A percentile compares a stretch with the other conserved stretches of the same genome.
Conservation (phyloP, 1,284 basidiomycete genomes). For the Rhodotorula mucilaginosa region DNA sequence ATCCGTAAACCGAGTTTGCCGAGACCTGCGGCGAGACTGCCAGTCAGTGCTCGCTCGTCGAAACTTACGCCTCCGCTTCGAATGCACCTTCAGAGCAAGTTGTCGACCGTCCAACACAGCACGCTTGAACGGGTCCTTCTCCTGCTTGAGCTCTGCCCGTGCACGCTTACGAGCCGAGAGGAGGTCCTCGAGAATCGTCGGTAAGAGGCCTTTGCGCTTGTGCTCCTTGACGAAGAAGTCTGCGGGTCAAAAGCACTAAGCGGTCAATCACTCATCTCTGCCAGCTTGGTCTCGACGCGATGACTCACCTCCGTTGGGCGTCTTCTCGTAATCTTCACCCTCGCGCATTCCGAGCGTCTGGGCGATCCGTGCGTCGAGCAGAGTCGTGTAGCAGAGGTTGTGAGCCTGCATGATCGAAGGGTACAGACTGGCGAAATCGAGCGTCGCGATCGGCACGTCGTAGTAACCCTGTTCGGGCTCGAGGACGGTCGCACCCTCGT, state of each 20-base stretch:
- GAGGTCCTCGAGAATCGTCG: slow-evolving; percentile 87
- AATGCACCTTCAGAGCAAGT: slow-evolving; percentile 77
- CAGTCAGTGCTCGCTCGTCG: neutral
- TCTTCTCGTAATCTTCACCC: slow-evolving; percentile 79
- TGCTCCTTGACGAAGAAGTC: slow-evolving; percentile 76
- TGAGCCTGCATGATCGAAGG: slow-evolving; percentile 99
- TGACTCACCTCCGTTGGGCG: slow-evolving; percentile 81
- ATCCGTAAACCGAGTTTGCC: slow-evolving; percentile 96
- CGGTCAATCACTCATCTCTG: neutral
- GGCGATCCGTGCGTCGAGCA: slow-evolving; percentile 73
- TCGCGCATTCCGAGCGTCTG: slow-evolving; percentile 72
- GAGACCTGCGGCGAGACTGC: slow-evolving; percentile 63
- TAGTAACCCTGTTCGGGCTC: slow-evolving; percentile 92
- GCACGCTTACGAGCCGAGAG: slow-evolving; percentile 86
- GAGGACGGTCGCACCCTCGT: slow-evolving; percentile 95
- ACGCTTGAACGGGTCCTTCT: slow-evolving; percentile 90
- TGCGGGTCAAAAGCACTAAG: slow-evolving; percentile 46
- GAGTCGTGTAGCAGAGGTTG: slow-evolving; percentile 91
- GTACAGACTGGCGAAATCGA: slow-evolving; percentile 95
- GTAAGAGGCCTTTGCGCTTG: slow-evolving; percentile 78
- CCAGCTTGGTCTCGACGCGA: neutral
- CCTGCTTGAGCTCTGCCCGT: slow-evolving; percentile 88
- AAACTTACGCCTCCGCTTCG: no score
- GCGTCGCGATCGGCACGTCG: slow-evolving; percentile 87
- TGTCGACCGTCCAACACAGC: slow-evolving; percentile 93